A percentile compares a stretch with the other conserved stretches of the same genome.
phyloP scores from a whole-genome alignment of 805 yeast species.

The Suhomyces sp. region DNA sequence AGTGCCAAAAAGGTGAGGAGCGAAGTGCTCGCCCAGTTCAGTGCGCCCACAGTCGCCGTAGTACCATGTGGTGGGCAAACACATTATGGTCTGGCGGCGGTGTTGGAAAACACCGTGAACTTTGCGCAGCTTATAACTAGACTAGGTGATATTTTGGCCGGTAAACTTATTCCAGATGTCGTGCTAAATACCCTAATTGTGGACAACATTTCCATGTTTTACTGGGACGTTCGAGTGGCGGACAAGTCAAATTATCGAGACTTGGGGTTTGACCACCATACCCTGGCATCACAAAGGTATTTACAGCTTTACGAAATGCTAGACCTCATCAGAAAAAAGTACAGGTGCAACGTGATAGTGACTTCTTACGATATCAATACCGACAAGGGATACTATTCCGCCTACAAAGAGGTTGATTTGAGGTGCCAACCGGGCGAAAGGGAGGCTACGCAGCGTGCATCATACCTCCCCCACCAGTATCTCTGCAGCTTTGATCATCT shows the following conservation, averaged over 20 bases:
- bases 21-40: slow-evolving; percentile 1
- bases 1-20: not conserved
- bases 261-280: slow-evolving; percentile 8
- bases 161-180: not conserved
- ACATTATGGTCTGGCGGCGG: not conserved
- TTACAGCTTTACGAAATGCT: slow-evolving; percentile 11
- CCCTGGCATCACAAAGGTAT: slow-evolving; percentile 12
- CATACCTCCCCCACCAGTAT: not conserved
- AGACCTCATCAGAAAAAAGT: slow-evolving; percentile 13
- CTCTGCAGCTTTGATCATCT: not conserved
- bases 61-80: slow-evolving; percentile 1
- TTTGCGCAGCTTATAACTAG: not conserved
- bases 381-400: slow-evolving; percentile 30
- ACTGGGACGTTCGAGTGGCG: slow-evolving; percentile 26
- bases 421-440: not conserved
- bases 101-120: not conserved
- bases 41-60: not conserved
- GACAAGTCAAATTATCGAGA: slow-evolving; percentile 3
- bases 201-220: slow-evolving; percentile 34
- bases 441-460: not conserved
- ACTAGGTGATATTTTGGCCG: not conserved
- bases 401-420: not conserved
- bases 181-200: slow-evolving; percentile 22
- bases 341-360: slow-evolving; percentile 26
- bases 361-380: slow-evolving; percentile 27